Evolutionary conservation across 169 alveolate species (phyloP).

Genomic region (Plasmodium fragile): DNA sequence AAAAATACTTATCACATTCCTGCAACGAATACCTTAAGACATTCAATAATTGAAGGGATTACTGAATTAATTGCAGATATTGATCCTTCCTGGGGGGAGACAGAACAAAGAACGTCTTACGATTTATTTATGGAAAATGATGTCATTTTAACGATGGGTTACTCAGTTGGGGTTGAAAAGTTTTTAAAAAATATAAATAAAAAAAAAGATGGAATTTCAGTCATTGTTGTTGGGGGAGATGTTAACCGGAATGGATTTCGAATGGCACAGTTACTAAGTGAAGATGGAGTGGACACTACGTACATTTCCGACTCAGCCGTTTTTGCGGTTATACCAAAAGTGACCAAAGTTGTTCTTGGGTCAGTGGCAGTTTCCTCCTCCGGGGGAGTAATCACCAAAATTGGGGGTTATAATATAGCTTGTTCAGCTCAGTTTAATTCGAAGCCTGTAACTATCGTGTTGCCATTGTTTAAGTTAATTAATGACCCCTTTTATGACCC

Average conservation of each 20-base stretch:
- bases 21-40: conserved; percentile 65
- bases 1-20: conserved; percentile 57
- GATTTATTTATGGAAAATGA: conserved; percentile 75
- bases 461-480: conserved; percentile 66
- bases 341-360: conserved; percentile 65
- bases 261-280: conserved; percentile 69
- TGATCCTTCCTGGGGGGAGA: conserved; percentile 66
- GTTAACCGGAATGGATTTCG: conserved; percentile 59
- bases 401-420: conserved; percentile 72
- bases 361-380: conserved; percentile 75
- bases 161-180: conserved; percentile 66
- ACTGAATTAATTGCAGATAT: conserved; percentile 62
- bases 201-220: conserved; percentile 75
- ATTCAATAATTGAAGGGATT: conserved; percentile 74
- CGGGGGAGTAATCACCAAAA: conserved; percentile 71
- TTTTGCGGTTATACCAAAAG: conserved; percentile 73
- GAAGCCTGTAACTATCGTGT: conserved; percentile 65
- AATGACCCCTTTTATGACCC: conserved; percentile 76
- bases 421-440: conserved; percentile 64
- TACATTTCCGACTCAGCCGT: conserved; percentile 71
- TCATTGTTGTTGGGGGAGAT: conserved; percentile 75
- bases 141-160: conserved; percentile 69
- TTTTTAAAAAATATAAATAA: conserved; percentile 62
- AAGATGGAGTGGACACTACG: conserved; percentile 74
- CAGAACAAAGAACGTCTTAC: conserved; percentile 76